Evolutionary conservation across 371 early-diverging fungal genomes (phyloP).

Genomic region (Cokeromyces recurvatus): DNA sequence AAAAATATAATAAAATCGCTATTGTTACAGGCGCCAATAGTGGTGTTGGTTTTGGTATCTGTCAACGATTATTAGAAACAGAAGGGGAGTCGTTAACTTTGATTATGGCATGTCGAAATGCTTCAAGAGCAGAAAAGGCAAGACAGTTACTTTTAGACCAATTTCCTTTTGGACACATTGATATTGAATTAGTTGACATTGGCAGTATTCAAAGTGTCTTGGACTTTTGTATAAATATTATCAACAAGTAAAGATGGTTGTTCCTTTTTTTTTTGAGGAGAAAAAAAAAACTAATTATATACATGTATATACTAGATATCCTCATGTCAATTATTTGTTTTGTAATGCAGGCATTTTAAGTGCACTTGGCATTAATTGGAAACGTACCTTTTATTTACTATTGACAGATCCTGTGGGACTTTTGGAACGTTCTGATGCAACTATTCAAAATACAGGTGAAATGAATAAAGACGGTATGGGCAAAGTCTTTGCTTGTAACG

Average conservation of each 20-base stretch:
- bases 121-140: constrained; percentile 54
- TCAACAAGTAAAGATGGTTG: constrained; percentile 15
- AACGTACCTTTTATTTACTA: constrained; percentile 36
- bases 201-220: constrained; percentile 47
- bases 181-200: constrained; percentile 54
- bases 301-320: constrained; percentile 37
- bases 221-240: constrained; percentile 19
- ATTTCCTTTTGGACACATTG: constrained; percentile 37
- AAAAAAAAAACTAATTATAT: no score
- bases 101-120: constrained; percentile 77
- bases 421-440: constrained; percentile 61
- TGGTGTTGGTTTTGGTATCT: constrained; percentile 77
- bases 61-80: constrained; percentile 51
- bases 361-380: constrained; percentile 48
- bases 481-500: constrained; percentile 74
- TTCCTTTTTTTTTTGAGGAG: no score
- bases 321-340: constrained; percentile 59
- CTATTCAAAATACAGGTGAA: constrained; percentile 60
- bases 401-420: constrained; percentile 57
- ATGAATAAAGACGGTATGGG: constrained; percentile 69
- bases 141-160: constrained; percentile 39
- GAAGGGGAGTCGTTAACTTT: constrained; percentile 35
- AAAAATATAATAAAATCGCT: constrained; percentile 30
- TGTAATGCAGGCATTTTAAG: constrained; percentile 84
- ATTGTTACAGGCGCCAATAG: constrained; percentile 66